Evolutionary conservation across 192 early-diverging fungal species (phyloP).

Genomic region (Coemansia sp.): DNA sequence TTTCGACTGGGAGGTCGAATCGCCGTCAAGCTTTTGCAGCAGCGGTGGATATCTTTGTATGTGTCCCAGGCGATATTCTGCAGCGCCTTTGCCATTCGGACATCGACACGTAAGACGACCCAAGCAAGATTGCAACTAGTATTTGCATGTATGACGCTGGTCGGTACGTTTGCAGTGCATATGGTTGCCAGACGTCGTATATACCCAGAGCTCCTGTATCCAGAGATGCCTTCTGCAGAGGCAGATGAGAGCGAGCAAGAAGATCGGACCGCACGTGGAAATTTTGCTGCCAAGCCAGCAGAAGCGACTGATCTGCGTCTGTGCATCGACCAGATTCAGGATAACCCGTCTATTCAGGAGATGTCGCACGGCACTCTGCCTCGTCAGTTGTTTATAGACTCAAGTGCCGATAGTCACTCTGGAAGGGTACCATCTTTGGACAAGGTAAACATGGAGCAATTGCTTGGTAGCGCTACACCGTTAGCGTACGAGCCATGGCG

Average conservation of each 20-base stretch:
- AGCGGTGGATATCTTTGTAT: conserved; percentile 17
- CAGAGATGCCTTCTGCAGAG: neutral
- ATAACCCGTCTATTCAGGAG: conserved; percentile 6
- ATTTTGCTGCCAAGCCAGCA: neutral
- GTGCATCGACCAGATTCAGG: neutral
- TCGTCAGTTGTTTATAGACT: neutral
- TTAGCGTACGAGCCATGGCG: conserved; percentile 12
- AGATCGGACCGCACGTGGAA: neutral
- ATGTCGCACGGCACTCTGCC: neutral
- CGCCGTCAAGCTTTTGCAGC: conserved; percentile 9
- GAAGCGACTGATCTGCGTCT: neutral
- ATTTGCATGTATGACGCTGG: neutral
- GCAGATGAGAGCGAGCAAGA: neutral
- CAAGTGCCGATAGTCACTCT: neutral
- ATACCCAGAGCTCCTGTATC: conserved; percentile 11
- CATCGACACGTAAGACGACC: conserved; percentile 8
- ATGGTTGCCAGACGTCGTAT: neutral
- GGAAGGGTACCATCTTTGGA: neutral
- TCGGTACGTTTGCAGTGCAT: neutral
- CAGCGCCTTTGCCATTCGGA: conserved; percentile 5
- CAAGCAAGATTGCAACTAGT: conserved; percentile 8
- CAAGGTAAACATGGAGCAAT: neutral
- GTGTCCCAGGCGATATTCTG: conserved; percentile 2
- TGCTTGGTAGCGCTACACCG: neutral
- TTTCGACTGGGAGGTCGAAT: conserved; percentile 21